Conservation (phyloP, 1,284 basidiomycete species). For the Agroathelia rolfsii region DNA sequence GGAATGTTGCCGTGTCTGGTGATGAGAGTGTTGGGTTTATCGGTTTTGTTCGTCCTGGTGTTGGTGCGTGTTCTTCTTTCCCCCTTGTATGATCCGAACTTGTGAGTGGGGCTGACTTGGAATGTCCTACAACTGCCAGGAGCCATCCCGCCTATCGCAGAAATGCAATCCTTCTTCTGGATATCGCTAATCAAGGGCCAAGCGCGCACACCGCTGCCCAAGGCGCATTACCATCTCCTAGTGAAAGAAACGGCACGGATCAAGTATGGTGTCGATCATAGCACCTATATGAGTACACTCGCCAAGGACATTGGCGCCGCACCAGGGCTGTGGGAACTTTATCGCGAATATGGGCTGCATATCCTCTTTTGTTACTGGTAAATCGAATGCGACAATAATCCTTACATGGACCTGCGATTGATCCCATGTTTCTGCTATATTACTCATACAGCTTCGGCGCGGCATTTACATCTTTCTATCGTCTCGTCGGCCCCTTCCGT, state of each 20-base stretch:
- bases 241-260: slow-evolving; percentile 44
- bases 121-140: slow-evolving; percentile 27
- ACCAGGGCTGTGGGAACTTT: slow-evolving; percentile 40
- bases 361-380: slow-evolving; percentile 50
- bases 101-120: too few species aligned
- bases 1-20: slow-evolving; percentile 38
- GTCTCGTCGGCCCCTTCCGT: slow-evolving; percentile 45
- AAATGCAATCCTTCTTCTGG: slow-evolving; percentile 59
- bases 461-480: slow-evolving; percentile 54
- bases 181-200: slow-evolving; percentile 38
- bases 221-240: slow-evolving; percentile 50
- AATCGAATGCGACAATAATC: slow-evolving; percentile 9
- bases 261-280: slow-evolving; percentile 51
- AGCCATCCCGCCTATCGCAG: slow-evolving; percentile 59
- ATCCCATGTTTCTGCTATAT: neutral
- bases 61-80: slow-evolving; percentile 32
- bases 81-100: too few species aligned
- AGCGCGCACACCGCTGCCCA: slow-evolving; percentile 33
- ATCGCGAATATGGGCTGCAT: slow-evolving; percentile 40
- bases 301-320: slow-evolving; percentile 53
- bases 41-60: slow-evolving; percentile 55
- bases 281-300: slow-evolving; percentile 47
- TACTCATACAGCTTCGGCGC: slow-evolving; percentile 40
- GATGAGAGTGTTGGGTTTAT: slow-evolving; percentile 49
- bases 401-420: neutral